phyloP scores from a whole-genome alignment of 768 basidiomycete species.

The Ramaria sp. region DNA sequence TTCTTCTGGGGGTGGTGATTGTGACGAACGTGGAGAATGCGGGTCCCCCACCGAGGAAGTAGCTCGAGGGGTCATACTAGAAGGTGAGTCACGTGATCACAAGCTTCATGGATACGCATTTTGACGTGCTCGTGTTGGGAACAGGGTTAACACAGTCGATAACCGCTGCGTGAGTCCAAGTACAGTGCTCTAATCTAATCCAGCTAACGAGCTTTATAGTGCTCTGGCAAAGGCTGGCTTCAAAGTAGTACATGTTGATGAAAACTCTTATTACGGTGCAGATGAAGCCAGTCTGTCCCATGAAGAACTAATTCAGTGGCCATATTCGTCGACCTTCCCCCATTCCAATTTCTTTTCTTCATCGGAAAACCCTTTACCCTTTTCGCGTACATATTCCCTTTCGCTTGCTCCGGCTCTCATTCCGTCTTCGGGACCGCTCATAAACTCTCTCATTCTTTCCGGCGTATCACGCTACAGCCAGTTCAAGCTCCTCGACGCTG shows the following conservation, averaged over 20 bases:
- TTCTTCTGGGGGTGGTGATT: conserved; percentile 9
- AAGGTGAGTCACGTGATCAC: neutral
- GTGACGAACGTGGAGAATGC: conserved; percentile 8
- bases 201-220: too few species aligned
- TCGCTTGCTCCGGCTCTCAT: conserved; percentile 80
- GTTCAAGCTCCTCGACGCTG: conserved; percentile 70
- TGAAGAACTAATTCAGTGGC: conserved; percentile 71
- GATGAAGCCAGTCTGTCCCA: conserved; percentile 73
- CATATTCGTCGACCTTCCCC: conserved; percentile 25
- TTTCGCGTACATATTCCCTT: conserved; percentile 70
- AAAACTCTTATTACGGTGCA: conserved; percentile 76
- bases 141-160: conserved; percentile 68
- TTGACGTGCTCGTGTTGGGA: conserved; percentile 31
- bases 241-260: conserved; percentile 81
- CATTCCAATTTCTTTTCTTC: conserved; percentile 9
- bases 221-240: conserved; percentile 83
- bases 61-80: neutral
- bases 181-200: too few species aligned
- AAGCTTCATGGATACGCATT: conserved; percentile 14
- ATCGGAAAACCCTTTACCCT: conserved; percentile 23
- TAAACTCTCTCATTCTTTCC: conserved; percentile 67
- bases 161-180: conserved; percentile 67
- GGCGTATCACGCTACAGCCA: conserved; percentile 88
- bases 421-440: conserved; percentile 66
- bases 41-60: neutral